phyloP scores from a whole-genome alignment of 2,329 filamentous ascomycete species.

The Aspergillus puulaauensis region DNA sequence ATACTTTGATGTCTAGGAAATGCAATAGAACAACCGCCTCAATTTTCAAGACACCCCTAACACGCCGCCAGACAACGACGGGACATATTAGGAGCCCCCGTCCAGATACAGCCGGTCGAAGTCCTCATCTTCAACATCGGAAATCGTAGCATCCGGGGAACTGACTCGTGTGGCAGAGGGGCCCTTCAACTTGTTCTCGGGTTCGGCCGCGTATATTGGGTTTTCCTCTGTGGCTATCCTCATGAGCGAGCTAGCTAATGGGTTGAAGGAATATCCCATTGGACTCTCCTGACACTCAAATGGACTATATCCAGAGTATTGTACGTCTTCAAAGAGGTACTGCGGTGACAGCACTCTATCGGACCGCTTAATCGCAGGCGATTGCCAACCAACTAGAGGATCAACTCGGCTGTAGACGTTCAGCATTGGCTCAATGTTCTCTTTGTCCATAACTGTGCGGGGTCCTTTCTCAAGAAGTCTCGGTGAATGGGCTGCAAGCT shows the following conservation, averaged over 20 bases:
- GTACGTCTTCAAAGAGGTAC: slow-evolving; percentile 26
- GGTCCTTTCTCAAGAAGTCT: slow-evolving; percentile 11
- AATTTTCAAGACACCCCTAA: neutral
- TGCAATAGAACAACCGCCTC: neutral
- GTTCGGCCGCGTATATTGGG: slow-evolving; percentile 19
- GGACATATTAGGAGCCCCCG: slow-evolving; percentile 23
- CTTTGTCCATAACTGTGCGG: slow-evolving; percentile 27
- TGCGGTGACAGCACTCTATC: slow-evolving; percentile 24
- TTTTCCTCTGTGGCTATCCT: slow-evolving; percentile 23
- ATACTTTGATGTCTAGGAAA: slow-evolving; percentile 2
- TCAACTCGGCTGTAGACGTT: slow-evolving; percentile 26
- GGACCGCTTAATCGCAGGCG: slow-evolving; percentile 23
- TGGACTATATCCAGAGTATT: slow-evolving; percentile 21
- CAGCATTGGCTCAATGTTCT: slow-evolving; percentile 40
- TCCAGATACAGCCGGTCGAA: slow-evolving; percentile 34
- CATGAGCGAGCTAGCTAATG: slow-evolving; percentile 29
- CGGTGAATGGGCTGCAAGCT: slow-evolving; percentile 13
- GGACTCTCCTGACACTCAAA: slow-evolving; percentile 26
- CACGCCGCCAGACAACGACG: neutral
- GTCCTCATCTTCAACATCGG: slow-evolving; percentile 34
- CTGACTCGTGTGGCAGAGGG: slow-evolving; percentile 18
- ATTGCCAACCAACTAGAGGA: slow-evolving; percentile 24
- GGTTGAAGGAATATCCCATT: slow-evolving; percentile 33
- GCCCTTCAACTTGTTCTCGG: slow-evolving; percentile 12
- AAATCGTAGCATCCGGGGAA: slow-evolving; percentile 36